These are phyloP conservation scores for Irpex rosettiformis DNA, from an alignment of 1,284 basidiomycete genomes.

Conservation along the genomic window DNA sequence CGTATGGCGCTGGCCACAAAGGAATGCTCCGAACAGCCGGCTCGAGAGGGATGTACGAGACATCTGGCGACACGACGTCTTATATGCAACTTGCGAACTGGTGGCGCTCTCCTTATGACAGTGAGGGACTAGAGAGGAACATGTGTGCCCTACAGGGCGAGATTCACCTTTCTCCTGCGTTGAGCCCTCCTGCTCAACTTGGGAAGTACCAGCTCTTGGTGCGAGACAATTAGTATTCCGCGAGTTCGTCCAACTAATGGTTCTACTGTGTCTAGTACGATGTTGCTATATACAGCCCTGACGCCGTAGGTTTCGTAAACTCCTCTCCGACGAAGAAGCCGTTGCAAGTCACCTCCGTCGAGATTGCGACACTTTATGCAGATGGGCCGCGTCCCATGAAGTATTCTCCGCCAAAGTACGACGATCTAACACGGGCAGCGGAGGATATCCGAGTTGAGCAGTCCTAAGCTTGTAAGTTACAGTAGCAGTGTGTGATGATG, in stretches of 20 bases:
- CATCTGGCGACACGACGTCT: conserved; percentile 9
- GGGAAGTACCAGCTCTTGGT: conserved; percentile 23
- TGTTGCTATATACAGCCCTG: conserved; percentile 10
- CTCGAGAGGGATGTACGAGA: neutral
- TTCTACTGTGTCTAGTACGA: conserved; percentile 8
- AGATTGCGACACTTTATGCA: conserved; percentile 13
- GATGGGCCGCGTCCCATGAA: conserved; percentile 11
- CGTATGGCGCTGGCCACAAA: conserved; percentile 9
- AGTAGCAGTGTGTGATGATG: too few relatives aligned
- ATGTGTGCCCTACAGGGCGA: conserved; percentile 22
- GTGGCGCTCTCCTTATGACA: conserved; percentile 10
- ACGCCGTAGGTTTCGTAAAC: conserved; percentile 8
- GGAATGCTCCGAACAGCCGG: neutral
- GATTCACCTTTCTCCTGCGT: conserved; percentile 20
- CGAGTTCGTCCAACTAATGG: neutral
- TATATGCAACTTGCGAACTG: conserved; percentile 8
- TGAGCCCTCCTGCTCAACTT: conserved; percentile 20
- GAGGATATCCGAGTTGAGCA: neutral
- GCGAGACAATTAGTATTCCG: conserved; percentile 4
- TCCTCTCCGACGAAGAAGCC: neutral
- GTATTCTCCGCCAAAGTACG: conserved; percentile 14
- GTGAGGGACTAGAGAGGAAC: conserved; percentile 1
- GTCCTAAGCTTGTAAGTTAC: too few relatives aligned
- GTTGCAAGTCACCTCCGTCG: conserved; percentile 10
- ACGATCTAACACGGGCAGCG: neutral